Percentiles rank a stretch among this genome's conserved stretches.
Evolutionary conservation across 1,284 basidiomycete species (phyloP).

Genomic region (Irpex lacteus): DNA sequence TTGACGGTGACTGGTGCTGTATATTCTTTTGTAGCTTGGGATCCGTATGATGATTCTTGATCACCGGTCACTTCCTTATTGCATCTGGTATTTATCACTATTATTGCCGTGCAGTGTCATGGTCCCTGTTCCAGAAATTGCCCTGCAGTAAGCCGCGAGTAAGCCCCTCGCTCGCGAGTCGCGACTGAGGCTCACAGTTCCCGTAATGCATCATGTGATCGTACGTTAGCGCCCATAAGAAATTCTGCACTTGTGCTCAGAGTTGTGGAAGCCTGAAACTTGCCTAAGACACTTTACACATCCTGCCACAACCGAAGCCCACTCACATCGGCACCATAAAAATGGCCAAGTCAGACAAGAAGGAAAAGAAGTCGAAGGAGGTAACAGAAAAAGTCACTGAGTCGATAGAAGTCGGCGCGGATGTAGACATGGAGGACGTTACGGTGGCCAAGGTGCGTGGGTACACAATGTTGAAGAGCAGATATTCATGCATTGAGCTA

Average conservation of each 20-base stretch:
- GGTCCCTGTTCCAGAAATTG: neutral
- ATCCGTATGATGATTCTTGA: neutral
- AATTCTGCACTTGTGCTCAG: neutral
- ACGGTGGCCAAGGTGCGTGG: slow-evolving; percentile 39
- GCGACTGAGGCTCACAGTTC: neutral
- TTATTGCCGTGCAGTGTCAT: neutral
- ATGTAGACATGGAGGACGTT: slow-evolving; percentile 55
- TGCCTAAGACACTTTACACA: neutral
- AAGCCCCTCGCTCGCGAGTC: neutral
- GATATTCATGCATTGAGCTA: slow-evolving; percentile 21
- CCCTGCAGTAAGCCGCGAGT: too few relatives aligned
- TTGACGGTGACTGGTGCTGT: neutral
- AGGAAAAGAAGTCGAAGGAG: slow-evolving; percentile 51
- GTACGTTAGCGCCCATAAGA: neutral
- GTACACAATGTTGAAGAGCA: neutral
- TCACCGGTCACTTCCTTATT: neutral
- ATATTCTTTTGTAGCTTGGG: slow-evolving; percentile 1
- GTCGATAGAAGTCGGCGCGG: slow-evolving; percentile 28
- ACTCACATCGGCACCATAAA: neutral
- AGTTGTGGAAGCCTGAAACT: neutral
- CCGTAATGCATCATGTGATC: neutral
- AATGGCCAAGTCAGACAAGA: slow-evolving; percentile 70
- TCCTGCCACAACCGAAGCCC: too few relatives aligned
- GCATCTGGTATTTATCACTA: neutral
- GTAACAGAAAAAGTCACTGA: slow-evolving; percentile 29